Percentiles rank a stretch among this genome's conserved stretches.
These are phyloP conservation scores for Colletotrichum tropicale DNA, from an alignment of 2,329 filamentous ascomycete species.

Conservation along the genomic window DNA sequence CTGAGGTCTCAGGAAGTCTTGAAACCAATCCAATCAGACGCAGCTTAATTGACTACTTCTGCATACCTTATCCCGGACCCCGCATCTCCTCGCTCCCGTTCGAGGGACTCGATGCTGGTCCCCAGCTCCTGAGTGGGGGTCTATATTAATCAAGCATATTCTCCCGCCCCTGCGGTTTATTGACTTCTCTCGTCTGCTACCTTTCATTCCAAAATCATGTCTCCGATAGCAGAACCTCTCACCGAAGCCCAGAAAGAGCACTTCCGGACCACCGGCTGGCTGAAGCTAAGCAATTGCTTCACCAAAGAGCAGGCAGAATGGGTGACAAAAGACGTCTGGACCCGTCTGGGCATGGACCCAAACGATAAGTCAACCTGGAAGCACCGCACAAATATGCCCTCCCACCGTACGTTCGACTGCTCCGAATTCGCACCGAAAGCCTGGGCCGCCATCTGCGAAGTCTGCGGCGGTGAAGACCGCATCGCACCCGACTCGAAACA, in stretches of 20 bases:
- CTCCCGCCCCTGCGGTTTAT: background rate
- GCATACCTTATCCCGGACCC: background rate
- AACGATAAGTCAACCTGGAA: slow-evolving; percentile 70
- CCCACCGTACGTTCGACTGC: slow-evolving; percentile 58
- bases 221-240: slow-evolving; percentile 27
- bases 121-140: background rate
- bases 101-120: background rate
- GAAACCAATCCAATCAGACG: background rate
- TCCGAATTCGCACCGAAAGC: slow-evolving; percentile 66
- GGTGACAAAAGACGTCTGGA: slow-evolving; percentile 59
- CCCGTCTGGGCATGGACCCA: slow-evolving; percentile 67
- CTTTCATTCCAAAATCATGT: background rate
- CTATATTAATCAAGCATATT: background rate
- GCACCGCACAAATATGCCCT: slow-evolving; percentile 68
- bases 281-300: slow-evolving; percentile 36
- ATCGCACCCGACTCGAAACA: slow-evolving; percentile 50
- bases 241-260: slow-evolving; percentile 44
- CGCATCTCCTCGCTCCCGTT: background rate
- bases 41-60: background rate
- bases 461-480: slow-evolving; percentile 67
- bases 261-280: slow-evolving; percentile 43
- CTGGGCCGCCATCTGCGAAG: slow-evolving; percentile 69
- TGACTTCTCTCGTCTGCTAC: background rate
- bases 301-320: slow-evolving; percentile 39
- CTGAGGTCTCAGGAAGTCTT: background rate